Percentiles rank a stretch among this genome's conserved stretches.
phyloP scores from a whole-genome alignment of 2,329 filamentous ascomycete species.

The Bipolaris sorokiniana region DNA sequence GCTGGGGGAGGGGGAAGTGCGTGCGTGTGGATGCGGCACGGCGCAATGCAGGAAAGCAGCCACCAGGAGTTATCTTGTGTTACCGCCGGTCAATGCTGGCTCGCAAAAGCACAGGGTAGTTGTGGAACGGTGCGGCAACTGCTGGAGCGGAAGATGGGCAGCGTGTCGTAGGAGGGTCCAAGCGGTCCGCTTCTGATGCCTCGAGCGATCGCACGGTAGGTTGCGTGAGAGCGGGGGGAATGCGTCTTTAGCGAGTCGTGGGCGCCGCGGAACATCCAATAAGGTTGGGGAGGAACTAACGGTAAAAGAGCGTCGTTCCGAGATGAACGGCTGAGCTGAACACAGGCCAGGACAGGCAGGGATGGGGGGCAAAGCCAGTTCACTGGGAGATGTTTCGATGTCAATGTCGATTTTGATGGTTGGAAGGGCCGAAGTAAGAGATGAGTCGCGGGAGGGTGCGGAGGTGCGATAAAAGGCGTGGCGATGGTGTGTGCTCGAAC shows the following conservation, averaged over 20 bases:
- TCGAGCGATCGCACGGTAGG: conserved; percentile 41
- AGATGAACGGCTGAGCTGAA: conserved; percentile 28
- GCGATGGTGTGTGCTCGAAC: conserved; percentile 42
- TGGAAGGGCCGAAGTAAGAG: conserved; percentile 27
- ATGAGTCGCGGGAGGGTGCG: conserved; percentile 30
- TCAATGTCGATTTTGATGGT: conserved; percentile 22
- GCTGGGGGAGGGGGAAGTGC: background rate
- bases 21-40: conserved; percentile 9
- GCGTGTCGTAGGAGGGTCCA: conserved; percentile 31
- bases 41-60: conserved; percentile 17
- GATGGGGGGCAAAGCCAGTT: conserved; percentile 15
- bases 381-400: conserved; percentile 14
- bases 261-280: conserved; percentile 39
- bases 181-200: conserved; percentile 33
- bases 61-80: conserved; percentile 15
- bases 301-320: conserved; percentile 32
- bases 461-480: conserved; percentile 32
- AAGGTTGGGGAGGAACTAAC: conserved; percentile 31
- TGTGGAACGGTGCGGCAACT: conserved; percentile 17
- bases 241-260: conserved; percentile 44
- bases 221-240: conserved; percentile 43
- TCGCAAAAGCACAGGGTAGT: conserved; percentile 12
- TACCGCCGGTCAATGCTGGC: conserved; percentile 14
- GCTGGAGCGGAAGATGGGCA: conserved; percentile 15
- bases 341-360: conserved; percentile 23